phyloP scores from a whole-genome alignment of 2,329 filamentous ascomycete genomes.

The Colletotrichum sp. region DNA sequence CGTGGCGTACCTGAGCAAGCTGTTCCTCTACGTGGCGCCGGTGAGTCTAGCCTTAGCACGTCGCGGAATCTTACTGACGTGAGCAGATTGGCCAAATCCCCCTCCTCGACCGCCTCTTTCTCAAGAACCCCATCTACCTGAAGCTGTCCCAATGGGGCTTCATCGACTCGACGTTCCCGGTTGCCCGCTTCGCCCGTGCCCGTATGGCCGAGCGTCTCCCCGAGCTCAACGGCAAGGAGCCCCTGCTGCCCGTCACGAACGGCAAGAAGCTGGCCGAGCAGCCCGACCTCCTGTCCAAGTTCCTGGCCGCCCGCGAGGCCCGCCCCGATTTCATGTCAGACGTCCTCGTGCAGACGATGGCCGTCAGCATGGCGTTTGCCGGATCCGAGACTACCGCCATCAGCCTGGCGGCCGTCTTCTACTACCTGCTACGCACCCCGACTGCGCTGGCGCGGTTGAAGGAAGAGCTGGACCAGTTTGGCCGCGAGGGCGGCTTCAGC shows the following conservation, averaged over 20 bases:
- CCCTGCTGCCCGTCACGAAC: constrained; percentile 40
- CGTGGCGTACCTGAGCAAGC: constrained; percentile 64
- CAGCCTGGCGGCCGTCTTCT: constrained; percentile 73
- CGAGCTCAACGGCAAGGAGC: constrained; percentile 39
- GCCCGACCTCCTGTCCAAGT: constrained; percentile 73
- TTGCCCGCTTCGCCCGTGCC: constrained; percentile 72
- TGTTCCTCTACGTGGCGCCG: constrained; percentile 75
- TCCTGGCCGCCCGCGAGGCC: constrained; percentile 70
- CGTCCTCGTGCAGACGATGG: constrained; percentile 71
- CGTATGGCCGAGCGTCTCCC: constrained; percentile 69
- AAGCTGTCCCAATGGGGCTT: constrained; percentile 71
- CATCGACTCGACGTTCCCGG: constrained; percentile 72
- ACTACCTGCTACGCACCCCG: constrained; percentile 72
- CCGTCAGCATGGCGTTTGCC: constrained; percentile 75
- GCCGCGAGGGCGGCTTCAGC: constrained; percentile 53
- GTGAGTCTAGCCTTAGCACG: constrained; percentile 44
- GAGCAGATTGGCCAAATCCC: constrained; percentile 74
- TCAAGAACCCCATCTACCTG: constrained; percentile 78
- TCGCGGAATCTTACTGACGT: not conserved
- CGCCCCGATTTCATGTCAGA: constrained; percentile 77
- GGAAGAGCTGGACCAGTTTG: constrained; percentile 66
- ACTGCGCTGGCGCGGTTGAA: constrained; percentile 58
- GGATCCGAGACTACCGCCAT: constrained; percentile 84
- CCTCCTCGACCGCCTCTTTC: constrained; percentile 69
- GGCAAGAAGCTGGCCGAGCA: constrained; percentile 42